Conservation (phyloP, 257 asterid species). For the Euphrasia confusa region DNA sequence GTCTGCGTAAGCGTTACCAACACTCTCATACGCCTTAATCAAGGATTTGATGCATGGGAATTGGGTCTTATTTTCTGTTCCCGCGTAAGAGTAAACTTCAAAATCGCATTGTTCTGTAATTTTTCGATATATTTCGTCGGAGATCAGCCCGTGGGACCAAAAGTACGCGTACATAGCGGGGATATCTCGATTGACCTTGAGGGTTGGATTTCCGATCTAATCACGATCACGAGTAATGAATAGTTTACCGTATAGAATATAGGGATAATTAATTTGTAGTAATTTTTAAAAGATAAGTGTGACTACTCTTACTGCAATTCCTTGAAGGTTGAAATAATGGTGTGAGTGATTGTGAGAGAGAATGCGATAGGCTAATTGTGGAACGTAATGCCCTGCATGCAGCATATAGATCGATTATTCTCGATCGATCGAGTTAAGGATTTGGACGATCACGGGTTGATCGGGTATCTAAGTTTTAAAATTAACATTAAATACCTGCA, state of each 20-base stretch:
- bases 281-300: background rate
- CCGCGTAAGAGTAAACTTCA: conserved; percentile 48
- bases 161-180: conserved; percentile 59
- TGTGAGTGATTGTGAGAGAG: conserved; percentile 54
- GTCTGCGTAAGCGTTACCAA: conserved; percentile 47
- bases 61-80: conserved; percentile 52
- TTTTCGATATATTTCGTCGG: conserved; percentile 63
- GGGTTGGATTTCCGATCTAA: conserved; percentile 81
- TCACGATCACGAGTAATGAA: background rate
- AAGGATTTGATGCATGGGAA: conserved; percentile 42
- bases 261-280: background rate
- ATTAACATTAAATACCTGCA: conserved; percentile 56
- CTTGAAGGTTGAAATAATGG: conserved; percentile 33
- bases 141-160: conserved; percentile 87
- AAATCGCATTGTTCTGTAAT: conserved; percentile 61
- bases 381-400: conserved; percentile 64
- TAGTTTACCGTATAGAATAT: background rate
- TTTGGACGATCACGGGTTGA: no score
- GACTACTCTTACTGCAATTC: conserved; percentile 52
- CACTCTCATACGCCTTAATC: conserved; percentile 41
- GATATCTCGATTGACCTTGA: conserved; percentile 60
- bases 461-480: no score
- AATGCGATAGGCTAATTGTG: conserved; percentile 61
- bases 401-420: background rate
- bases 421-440: no score